Percentiles rank a stretch among this genome's conserved stretches.
phyloP scores from a whole-genome alignment of 2,329 filamentous ascomycete species.

The Sporothrix inflata region DNA sequence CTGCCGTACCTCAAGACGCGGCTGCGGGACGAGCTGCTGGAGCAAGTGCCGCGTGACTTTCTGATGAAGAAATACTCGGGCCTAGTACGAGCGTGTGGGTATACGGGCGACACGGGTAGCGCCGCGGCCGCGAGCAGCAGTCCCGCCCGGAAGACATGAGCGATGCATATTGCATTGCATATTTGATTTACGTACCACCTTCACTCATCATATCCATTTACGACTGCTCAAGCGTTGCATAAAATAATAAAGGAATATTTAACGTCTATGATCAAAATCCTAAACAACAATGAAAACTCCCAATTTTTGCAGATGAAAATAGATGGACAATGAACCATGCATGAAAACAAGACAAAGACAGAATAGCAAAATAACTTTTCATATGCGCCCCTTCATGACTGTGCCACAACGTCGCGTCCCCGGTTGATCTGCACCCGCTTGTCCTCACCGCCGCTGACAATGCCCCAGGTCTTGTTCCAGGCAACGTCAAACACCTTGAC shows the following conservation, averaged over 20 bases:
- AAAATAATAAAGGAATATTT: slow-evolving; percentile 2
- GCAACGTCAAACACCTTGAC: slow-evolving; percentile 86
- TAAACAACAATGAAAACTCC: slow-evolving; percentile 21
- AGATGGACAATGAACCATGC: background rate
- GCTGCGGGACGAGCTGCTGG: slow-evolving; percentile 51
- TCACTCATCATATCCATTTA: slow-evolving; percentile 3
- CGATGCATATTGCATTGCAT: background rate
- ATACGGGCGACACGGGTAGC: background rate
- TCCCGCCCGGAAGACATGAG: background rate
- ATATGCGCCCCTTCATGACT: slow-evolving; percentile 4
- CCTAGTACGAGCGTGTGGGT: slow-evolving; percentile 37
- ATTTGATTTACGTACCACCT: background rate
- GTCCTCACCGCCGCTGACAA: slow-evolving; percentile 91
- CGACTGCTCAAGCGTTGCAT: background rate
- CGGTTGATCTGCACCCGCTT: slow-evolving; percentile 92
- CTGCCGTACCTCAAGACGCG: slow-evolving; percentile 54
- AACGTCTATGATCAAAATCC: background rate
- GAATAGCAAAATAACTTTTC: slow-evolving; percentile 25
- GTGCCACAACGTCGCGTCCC: slow-evolving; percentile 56
- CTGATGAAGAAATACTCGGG: slow-evolving; percentile 37
- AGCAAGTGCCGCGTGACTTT: slow-evolving; percentile 38
- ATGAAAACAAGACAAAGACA: background rate
- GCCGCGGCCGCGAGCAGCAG: background rate
- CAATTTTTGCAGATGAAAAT: slow-evolving; percentile 14
- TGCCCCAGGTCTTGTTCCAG: slow-evolving; percentile 85